Evolutionary conservation across 2,329 filamentous ascomycete genomes (phyloP).

Genomic region (Reticulascus tulasneorum): DNA sequence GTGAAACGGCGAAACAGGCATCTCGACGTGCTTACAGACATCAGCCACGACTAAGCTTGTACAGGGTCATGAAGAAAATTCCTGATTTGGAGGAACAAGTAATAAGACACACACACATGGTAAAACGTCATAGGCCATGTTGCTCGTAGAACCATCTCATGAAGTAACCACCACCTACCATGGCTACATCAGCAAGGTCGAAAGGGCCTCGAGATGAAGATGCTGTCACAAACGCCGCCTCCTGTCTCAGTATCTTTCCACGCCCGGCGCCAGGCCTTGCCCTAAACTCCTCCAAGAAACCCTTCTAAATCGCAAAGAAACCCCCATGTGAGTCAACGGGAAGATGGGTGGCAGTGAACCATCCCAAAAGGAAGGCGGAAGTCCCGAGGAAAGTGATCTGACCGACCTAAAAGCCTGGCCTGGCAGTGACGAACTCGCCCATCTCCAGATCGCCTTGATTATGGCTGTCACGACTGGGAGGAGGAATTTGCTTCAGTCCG

Average conservation of each 20-base stretch:
- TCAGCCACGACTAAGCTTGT: no score
- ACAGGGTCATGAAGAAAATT: no score
- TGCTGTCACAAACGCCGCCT: no score
- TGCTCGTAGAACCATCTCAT: not conserved
- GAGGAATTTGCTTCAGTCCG: conserved; percentile 7
- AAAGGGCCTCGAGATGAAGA: no score
- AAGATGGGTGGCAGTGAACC: conserved; percentile 1
- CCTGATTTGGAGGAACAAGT: no score
- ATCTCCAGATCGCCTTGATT: conserved; percentile 8
- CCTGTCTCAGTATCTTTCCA: no score
- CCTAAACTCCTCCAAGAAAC: not conserved
- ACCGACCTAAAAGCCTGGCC: conserved; percentile 2
- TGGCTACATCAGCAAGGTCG: conserved; percentile 1
- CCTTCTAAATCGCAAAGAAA: not conserved
- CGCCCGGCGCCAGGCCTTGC: no score
- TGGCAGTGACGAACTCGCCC: conserved; percentile 10
- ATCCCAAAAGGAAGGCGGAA: conserved; percentile 3
- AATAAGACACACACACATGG: no score
- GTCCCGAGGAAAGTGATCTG: not conserved
- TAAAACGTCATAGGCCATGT: conserved; percentile 1
- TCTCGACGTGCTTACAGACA: no score
- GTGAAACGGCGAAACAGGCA: no score
- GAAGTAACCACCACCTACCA: conserved; percentile 1
- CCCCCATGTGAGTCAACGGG: not conserved
- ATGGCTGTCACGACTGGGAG: not conserved